Evolutionary conservation across 2,329 filamentous ascomycete genomes (phyloP).

Genomic region (Phialemonium atrogriseum): DNA sequence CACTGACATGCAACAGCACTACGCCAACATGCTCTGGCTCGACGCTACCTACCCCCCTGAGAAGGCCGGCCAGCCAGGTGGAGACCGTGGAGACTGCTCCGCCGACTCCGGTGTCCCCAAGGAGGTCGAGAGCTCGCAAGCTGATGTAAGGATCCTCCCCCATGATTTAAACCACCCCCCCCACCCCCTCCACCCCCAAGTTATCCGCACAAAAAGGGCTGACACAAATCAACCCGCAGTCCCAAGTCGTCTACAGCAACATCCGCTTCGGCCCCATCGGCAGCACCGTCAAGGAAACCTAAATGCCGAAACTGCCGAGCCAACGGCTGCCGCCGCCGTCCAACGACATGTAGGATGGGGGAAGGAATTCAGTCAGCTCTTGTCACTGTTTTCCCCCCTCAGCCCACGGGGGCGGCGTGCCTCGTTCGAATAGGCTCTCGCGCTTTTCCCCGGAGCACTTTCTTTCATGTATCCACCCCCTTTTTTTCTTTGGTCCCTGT

Average conservation of each 20-base stretch:
- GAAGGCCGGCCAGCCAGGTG: constrained; percentile 28
- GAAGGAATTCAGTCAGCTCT: too few relatives aligned
- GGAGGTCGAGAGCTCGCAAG: constrained; percentile 30
- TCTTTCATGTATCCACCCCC: too few relatives aligned
- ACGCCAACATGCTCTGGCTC: constrained; percentile 59
- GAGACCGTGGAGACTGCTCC: constrained; percentile 39
- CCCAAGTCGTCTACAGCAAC: constrained; percentile 23
- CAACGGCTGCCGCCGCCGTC: too few relatives aligned
- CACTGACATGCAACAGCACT: constrained; percentile 12
- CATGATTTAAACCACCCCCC: constrained; percentile 3
- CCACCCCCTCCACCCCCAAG: constrained; percentile 19
- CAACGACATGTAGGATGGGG: too few relatives aligned
- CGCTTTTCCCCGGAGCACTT: too few relatives aligned
- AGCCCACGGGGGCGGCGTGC: too few relatives aligned
- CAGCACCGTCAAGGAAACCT: constrained; percentile 29
- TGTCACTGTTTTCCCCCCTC: too few relatives aligned
- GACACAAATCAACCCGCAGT: too few relatives aligned
- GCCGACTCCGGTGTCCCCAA: constrained; percentile 35
- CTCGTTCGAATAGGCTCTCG: too few relatives aligned
- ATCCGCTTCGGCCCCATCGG: constrained; percentile 37
- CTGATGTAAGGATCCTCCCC: constrained; percentile 12
- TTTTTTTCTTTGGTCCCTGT: too few relatives aligned
- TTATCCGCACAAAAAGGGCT: too few relatives aligned
- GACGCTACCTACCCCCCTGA: constrained; percentile 46
- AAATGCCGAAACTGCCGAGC: too few relatives aligned